Base-by-base conservation (phyloP, 1,284 basidiomycete genomes). In the Pseudozyma sp. region DNA sequence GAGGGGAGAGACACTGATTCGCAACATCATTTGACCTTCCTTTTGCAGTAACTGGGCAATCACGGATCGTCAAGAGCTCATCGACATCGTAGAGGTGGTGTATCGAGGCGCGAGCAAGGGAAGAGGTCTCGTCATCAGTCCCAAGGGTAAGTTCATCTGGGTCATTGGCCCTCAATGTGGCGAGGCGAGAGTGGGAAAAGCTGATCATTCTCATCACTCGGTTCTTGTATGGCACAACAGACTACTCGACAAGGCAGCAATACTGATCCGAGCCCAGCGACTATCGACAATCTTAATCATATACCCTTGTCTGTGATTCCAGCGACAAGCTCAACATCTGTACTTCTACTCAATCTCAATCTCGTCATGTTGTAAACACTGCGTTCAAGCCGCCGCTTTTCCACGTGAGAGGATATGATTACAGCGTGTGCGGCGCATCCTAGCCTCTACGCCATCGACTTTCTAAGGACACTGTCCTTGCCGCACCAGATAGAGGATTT, bases 81-180 rank as follows among this genome's bases (percentile, higher is more conserved):
- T 99, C 81, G 97, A 99, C 84, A 96, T 99, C 76, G 91, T 99
- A 79, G 96, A 99, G 86, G 97, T 96, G 10, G 95, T 99, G 7
- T 99, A 98, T 85, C 90, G 97, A 70, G 96, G 96, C 30, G 96
- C 96, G 2, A 94, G 94, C 2, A 99, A 98, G 84, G 96, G 97
- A 11, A 91, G 96, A 65, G 96, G 96, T 94, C 87, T 99, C 29
- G 96, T 99, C 53, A 94, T 99, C 33, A 94, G 94, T 0, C 96
- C 96, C 0, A 95, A 94, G 88, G 94, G 94, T 93, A 54, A 64
- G 68, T 68, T 8, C 43, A 44, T 24, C 19, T 19, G 1, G 17
- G 13, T 44, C 5, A 29, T 11, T 6, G 11, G 3, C 3, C 34
- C 2, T 37, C 13, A 13, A 19, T 5, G 9, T 7, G 17, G 0